These are phyloP conservation scores for Gamsiella multidivaricata DNA, from an alignment of 192 early-diverging fungal species.

Conservation along the genomic window DNA sequence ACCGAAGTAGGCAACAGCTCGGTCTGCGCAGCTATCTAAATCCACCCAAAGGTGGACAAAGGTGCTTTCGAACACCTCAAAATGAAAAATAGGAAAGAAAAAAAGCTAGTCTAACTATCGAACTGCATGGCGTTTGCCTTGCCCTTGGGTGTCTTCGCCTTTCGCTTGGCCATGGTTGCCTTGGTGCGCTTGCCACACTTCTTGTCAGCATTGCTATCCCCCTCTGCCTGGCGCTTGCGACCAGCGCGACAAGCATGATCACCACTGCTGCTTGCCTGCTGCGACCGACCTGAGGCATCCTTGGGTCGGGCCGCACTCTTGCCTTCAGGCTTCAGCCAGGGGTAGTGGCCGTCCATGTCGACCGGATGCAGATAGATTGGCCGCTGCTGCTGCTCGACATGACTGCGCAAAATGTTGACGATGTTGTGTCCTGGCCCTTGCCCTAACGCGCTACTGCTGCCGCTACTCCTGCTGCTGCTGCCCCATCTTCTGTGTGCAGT, in stretches of 20 bases:
- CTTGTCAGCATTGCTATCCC: neutral
- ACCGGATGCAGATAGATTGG: slow-evolving; percentile 9
- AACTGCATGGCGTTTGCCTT: slow-evolving; percentile 8
- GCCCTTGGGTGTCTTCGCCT: slow-evolving; percentile 6
- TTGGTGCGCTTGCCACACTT: slow-evolving; percentile 8
- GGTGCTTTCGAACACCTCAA: slow-evolving; percentile 10
- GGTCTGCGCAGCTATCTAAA: slow-evolving; percentile 9
- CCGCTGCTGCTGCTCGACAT: slow-evolving; percentile 16
- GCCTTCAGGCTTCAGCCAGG: slow-evolving; percentile 9
- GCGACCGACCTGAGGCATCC: neutral
- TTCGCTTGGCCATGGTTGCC: slow-evolving; percentile 13
- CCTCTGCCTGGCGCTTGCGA: slow-evolving; percentile 10
- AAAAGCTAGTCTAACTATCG: neutral
- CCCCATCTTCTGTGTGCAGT: slow-evolving; percentile 1
- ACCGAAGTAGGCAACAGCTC: neutral
- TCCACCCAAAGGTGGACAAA: slow-evolving; percentile 1
- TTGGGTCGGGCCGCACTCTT: neutral
- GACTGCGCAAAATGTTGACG: slow-evolving; percentile 4
- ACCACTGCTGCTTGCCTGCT: slow-evolving; percentile 11
- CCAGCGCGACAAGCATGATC: neutral
- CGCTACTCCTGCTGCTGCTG: no score
- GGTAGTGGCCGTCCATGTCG: slow-evolving; percentile 6
- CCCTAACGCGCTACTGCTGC: no score
- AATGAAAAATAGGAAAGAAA: neutral
- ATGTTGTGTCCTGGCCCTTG: no score